A percentile compares a stretch with the other conserved stretches of the same genome.
These are phyloP conservation scores for Eucalyptus dawsonii DNA, from an alignment of 345 rosid genomes.

Conservation along the genomic window DNA sequence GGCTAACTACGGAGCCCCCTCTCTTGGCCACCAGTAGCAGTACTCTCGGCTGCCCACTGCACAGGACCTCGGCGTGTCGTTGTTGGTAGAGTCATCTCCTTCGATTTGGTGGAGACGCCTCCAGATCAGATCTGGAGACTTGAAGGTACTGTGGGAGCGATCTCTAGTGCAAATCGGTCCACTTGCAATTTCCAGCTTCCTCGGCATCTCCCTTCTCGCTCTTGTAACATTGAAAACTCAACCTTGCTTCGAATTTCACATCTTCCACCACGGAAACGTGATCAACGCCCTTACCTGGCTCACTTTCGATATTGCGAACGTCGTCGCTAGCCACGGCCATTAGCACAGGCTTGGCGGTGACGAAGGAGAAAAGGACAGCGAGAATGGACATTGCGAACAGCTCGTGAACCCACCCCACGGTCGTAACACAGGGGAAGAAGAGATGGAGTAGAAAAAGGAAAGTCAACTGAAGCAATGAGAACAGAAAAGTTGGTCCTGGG, in stretches of 20 bases:
- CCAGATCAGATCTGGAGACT: too few relatives aligned
- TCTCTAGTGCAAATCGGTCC: background rate
- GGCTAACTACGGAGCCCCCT: background rate
- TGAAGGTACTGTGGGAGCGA: background rate
- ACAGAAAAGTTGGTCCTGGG: background rate
- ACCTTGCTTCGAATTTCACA: background rate
- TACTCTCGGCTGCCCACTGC: background rate
- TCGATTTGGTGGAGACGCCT: background rate
- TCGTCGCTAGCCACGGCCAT: background rate
- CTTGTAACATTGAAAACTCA: too few relatives aligned
- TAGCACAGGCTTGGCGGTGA: constrained; percentile 54
- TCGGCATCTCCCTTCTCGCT: background rate
- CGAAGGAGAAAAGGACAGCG: constrained; percentile 43
- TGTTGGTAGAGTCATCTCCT: background rate
- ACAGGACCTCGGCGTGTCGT: background rate
- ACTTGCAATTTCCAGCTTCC: background rate
- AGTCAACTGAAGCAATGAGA: background rate
- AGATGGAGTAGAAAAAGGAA: background rate
- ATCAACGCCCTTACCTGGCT: background rate
- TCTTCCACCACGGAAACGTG: too few relatives aligned
- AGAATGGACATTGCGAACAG: constrained; percentile 39
- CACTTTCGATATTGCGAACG: background rate
- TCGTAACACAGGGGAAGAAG: background rate
- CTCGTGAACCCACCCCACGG: constrained; percentile 57
- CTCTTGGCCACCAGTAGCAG: background rate